A percentile compares a stretch with the other conserved stretches of the same genome.
These are phyloP conservation scores for Fusarium coicis DNA, from an alignment of 2,329 filamentous ascomycete species.

Conservation along the genomic window DNA sequence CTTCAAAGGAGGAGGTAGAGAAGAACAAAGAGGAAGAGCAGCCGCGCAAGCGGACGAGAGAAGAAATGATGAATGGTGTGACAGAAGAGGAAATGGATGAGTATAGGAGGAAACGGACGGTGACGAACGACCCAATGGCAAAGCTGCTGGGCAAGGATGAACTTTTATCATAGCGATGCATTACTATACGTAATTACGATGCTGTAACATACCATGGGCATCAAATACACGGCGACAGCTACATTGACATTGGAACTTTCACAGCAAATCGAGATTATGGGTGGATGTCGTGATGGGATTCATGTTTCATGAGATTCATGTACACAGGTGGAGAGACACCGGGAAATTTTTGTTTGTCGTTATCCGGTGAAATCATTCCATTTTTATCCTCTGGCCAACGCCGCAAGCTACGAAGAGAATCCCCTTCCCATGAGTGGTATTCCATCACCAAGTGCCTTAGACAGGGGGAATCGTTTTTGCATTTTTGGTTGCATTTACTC, in stretches of 20 bases:
- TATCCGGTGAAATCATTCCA: slow-evolving; percentile 54
- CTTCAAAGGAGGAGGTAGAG: slow-evolving; percentile 45
- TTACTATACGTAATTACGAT: background rate
- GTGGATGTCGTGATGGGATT: slow-evolving; percentile 32
- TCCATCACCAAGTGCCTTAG: slow-evolving; percentile 46
- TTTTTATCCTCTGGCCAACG: slow-evolving; percentile 62
- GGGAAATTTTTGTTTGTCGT: slow-evolving; percentile 39
- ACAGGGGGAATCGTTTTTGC: slow-evolving; percentile 47
- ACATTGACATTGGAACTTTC: background rate
- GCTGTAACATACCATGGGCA: background rate
- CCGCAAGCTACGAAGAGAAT: slow-evolving; percentile 61
- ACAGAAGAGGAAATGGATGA: slow-evolving; percentile 88
- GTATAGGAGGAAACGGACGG: slow-evolving; percentile 79
- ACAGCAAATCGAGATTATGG: slow-evolving; percentile 15
- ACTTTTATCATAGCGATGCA: slow-evolving; percentile 39
- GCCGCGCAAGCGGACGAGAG: slow-evolving; percentile 77
- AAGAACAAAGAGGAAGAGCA: slow-evolving; percentile 47
- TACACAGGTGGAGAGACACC: slow-evolving; percentile 41
- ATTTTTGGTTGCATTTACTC: slow-evolving; percentile 61
- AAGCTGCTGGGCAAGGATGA: slow-evolving; percentile 80
- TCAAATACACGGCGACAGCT: background rate
- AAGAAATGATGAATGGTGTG: slow-evolving; percentile 81
- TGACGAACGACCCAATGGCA: slow-evolving; percentile 88
- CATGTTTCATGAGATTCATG: slow-evolving; percentile 38
- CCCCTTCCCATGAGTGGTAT: slow-evolving; percentile 53